Percentiles rank a stretch among this genome's conserved stretches.
These are phyloP conservation scores for Monilinia polystroma DNA, from an alignment of 2,329 filamentous ascomycete species.

Conservation along the genomic window DNA sequence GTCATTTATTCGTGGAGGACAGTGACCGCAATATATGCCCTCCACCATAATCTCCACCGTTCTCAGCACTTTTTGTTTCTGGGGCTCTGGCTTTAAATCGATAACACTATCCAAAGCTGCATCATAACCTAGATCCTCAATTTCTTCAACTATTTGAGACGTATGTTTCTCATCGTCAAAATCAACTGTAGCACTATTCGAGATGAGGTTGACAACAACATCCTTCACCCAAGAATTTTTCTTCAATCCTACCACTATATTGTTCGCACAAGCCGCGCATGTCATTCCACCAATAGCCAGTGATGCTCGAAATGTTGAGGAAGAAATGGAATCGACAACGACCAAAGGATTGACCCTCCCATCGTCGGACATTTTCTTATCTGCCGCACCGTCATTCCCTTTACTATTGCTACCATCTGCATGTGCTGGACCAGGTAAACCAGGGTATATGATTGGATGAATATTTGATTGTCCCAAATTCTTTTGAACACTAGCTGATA, in stretches of 20 bases:
- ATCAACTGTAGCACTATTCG: slow-evolving; percentile 51
- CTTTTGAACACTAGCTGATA: slow-evolving; percentile 10
- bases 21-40: slow-evolving; percentile 74
- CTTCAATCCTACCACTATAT: slow-evolving; percentile 49
- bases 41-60: slow-evolving; percentile 65
- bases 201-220: slow-evolving; percentile 52
- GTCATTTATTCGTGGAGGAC: slow-evolving; percentile 57
- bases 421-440: neutral
- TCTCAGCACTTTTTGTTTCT: slow-evolving; percentile 38
- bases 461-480: slow-evolving; percentile 11
- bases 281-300: slow-evolving; percentile 57
- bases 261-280: slow-evolving; percentile 53
- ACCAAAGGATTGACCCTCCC: slow-evolving; percentile 33
- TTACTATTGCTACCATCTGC: slow-evolving; percentile 1
- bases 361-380: slow-evolving; percentile 19
- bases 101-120: slow-evolving; percentile 55
- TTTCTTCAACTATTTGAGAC: slow-evolving; percentile 47
- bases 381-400: slow-evolving; percentile 1
- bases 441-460: neutral
- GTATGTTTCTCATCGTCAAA: slow-evolving; percentile 48
- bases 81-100: slow-evolving; percentile 31
- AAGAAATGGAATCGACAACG: slow-evolving; percentile 41
- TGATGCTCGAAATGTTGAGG: slow-evolving; percentile 49
- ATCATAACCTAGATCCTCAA: slow-evolving; percentile 66
- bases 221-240: slow-evolving; percentile 50